Percentiles rank a stretch among this genome's conserved stretches.
phyloP scores from a whole-genome alignment of 108 stramenopile species.

The Nitzschia palea region DNA sequence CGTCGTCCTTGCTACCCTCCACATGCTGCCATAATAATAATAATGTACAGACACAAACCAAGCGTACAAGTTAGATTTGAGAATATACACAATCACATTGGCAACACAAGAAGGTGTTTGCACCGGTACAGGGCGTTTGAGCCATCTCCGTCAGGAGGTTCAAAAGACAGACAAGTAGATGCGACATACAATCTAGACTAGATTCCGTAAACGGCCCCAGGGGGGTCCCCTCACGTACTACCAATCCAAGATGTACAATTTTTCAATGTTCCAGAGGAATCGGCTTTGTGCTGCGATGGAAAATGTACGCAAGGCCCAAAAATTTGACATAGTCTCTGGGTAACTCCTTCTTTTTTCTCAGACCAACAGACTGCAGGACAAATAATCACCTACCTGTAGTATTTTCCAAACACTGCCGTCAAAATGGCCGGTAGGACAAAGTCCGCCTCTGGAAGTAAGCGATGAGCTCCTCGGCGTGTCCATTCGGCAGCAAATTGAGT shows the following conservation, averaged over 20 bases:
- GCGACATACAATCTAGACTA: slow-evolving; percentile 8
- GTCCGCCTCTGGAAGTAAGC: slow-evolving; percentile 62
- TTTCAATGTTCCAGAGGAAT: slow-evolving; percentile 43
- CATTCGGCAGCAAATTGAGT: slow-evolving; percentile 76
- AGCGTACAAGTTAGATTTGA: too few species aligned
- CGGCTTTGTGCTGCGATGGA: slow-evolving; percentile 37
- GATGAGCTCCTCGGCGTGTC: slow-evolving; percentile 49
- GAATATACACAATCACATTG: too few species aligned
- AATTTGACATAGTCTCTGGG: slow-evolving; percentile 51
- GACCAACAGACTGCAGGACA: background rate
- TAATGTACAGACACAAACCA: too few species aligned
- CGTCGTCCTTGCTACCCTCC: slow-evolving; percentile 62
- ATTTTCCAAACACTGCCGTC: slow-evolving; percentile 74
- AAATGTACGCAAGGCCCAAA: slow-evolving; percentile 15
- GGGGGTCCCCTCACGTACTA: slow-evolving; percentile 43
- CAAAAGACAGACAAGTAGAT: slow-evolving; percentile 39
- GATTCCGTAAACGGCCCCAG: slow-evolving; percentile 48
- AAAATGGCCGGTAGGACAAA: slow-evolving; percentile 77
- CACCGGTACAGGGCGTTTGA: slow-evolving; percentile 30
- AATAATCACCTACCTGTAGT: slow-evolving; percentile 39
- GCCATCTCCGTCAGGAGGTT: slow-evolving; percentile 6
- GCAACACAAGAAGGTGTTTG: slow-evolving; percentile 27
- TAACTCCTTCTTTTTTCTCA: background rate
- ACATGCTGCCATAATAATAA: slow-evolving; percentile 53
- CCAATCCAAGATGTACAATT: slow-evolving; percentile 11